Evolutionary conservation across 2,329 filamentous ascomycete species (phyloP), one percentile per base, ranked within the genome.

Genomic region (Fusarium humuli): DNA sequence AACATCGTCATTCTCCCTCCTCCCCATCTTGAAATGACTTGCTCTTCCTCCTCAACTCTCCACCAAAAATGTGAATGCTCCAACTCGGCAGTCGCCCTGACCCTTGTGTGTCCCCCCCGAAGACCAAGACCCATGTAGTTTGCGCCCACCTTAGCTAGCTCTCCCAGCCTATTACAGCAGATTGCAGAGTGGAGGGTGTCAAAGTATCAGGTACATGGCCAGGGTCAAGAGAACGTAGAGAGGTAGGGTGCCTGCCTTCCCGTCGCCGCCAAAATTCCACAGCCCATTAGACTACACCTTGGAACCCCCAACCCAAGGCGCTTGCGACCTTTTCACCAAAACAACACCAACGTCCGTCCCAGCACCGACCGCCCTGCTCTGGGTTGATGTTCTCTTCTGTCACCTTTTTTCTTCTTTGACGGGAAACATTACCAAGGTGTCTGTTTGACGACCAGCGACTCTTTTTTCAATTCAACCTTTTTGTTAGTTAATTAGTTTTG

Each of bases 291-390:
- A 52, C 48, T 50, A 48, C 69, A 72, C 70, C 71, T 70, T 72
- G 69, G 65, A 73, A 70, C 73, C 71, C 71, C 73, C 68, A 71
- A 61, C 68, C 42, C 64, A 55, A 61, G 63, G 73, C 71, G 71
- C 73, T 74, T 75, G 73, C 73, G 71, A 75, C 73, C 63, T 68
- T 75, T 75, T 75, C 73, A 72, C 73, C 71, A 72, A 67, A 75
- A 75, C 73, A 75, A 75, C 73, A 75, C 70, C 73, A 64, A 64
- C 59, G 48, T 54, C 55, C 46, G 53, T 58, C 57, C 53, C 71
- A 71, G 49, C 49, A 53, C 49, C 49, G 72, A 75, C 69, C 71
- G 73, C 72, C 50, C 68, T 63, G 54, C 72, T 48, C 68, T 63
- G 56, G 71, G 67, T 69, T 55, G 61, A 75, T 37, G 61, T 57